Evolutionary conservation across 129 eudicot genomes (phyloP).

Genomic region (Arctium minus): DNA sequence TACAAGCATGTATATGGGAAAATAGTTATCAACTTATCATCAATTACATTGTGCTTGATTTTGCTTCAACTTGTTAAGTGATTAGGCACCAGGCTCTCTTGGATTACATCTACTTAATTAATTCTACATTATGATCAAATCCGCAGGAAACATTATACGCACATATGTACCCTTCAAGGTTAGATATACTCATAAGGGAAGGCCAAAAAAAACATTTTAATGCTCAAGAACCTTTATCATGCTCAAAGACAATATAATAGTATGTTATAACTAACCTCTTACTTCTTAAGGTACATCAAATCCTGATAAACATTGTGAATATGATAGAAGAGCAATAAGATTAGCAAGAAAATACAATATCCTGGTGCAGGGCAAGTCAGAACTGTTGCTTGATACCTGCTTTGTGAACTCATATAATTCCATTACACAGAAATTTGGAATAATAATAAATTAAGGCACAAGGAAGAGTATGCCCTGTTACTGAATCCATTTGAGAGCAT

Average conservation of each 20-base stretch:
- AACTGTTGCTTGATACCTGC: background rate
- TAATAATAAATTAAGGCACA: too few species aligned
- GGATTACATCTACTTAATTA: too few species aligned
- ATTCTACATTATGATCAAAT: background rate
- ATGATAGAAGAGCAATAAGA: background rate
- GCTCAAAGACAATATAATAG: background rate
- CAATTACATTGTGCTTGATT: too few species aligned
- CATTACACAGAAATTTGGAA: background rate
- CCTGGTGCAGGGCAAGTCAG: background rate
- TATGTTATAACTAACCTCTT: background rate
- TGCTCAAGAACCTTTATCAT: background rate
- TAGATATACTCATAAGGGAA: background rate
- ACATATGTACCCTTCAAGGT: background rate
- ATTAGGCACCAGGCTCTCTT: too few species aligned
- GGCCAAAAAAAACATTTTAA: background rate
- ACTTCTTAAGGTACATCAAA: conserved; percentile 5
- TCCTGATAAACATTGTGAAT: background rate
- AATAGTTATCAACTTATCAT: too few species aligned
- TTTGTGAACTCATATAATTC: too few species aligned
- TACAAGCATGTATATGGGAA: too few species aligned
- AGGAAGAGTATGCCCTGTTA: background rate
- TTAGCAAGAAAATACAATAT: background rate
- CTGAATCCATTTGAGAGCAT: background rate
- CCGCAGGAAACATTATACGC: background rate
- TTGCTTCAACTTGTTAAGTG: too few species aligned